Evolutionary conservation across 2,329 filamentous ascomycete species (phyloP), one percentile per base, ranked within the genome.

Genomic region (Hypoxylon rubiginosum): DNA sequence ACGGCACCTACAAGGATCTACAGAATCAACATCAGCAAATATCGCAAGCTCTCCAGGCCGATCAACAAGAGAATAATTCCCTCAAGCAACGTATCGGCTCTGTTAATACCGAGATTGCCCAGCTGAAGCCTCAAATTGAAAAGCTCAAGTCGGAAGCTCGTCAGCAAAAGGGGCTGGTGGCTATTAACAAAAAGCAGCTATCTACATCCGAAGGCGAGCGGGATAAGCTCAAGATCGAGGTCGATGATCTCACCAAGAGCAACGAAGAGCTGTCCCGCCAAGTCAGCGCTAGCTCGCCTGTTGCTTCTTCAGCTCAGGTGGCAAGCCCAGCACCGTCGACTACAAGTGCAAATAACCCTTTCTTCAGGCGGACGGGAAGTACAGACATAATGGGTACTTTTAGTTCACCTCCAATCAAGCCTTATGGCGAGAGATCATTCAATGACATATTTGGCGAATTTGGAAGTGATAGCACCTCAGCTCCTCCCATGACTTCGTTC

Each of bases 151-250:
- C 91, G 11, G 94, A 97, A 73, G 94, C 94, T 26, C 90, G 96
- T 45, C 96, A 98, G 79, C 94, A 98, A 76, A 98, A 97, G 82
- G 96, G 96, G 17, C 85, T 98, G 70, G 95, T 97, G 30, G 94
- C 96, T 46, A 99, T 99, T 82, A 97, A 97, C 82, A 98, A 97
- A 85, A 99, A 99, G 82, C 96, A 99, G 81, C 84, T 98, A 65
- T 88, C 91, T 36, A 97, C 94, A 0, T 93, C 91, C 62, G 96
- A 99, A 79, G 88, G 88, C 51, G 95, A 98, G 78, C 88, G 92
- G 32, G 95, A 98, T 66, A 95, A 93, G 82, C 83, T 97, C 41
- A 94, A 94, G 82, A 82, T 84, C 1, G 95, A 98, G 78, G 90
- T 91, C 48, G 90, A 90, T 63, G 89, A 88, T 55, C 85, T 91